Evolutionary conservation across 2,329 filamentous ascomycete genomes (phyloP).

Genomic region (Neofusicoccum kwambonambiense): DNA sequence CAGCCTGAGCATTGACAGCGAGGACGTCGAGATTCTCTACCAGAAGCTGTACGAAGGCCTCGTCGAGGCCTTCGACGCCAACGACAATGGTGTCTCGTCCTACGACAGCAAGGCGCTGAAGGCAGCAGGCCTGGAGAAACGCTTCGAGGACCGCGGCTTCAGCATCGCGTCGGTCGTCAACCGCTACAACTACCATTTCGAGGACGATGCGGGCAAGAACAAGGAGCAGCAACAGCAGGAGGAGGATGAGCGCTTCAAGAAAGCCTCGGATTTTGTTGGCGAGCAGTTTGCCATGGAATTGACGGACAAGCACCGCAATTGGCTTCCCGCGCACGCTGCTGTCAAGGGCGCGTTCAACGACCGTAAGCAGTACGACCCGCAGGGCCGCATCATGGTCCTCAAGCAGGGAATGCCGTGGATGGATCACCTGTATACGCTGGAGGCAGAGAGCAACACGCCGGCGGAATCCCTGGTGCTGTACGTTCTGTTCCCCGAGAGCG

Average conservation of each 20-base stretch:
- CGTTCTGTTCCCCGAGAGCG: constrained; percentile 86
- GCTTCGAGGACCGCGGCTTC: constrained; percentile 80
- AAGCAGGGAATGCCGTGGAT: constrained; percentile 88
- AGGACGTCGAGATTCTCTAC: constrained; percentile 74
- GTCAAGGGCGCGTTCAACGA: constrained; percentile 74
- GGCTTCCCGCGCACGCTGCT: constrained; percentile 82
- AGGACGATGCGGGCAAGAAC: constrained; percentile 43
- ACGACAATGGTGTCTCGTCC: constrained; percentile 89
- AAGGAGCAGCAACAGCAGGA: constrained; percentile 57
- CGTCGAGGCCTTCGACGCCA: constrained; percentile 92
- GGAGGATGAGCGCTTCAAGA: constrained; percentile 78
- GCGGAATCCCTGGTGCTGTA: constrained; percentile 67
- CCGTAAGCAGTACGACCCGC: constrained; percentile 65
- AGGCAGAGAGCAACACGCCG: constrained; percentile 54
- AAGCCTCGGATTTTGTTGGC: constrained; percentile 80
- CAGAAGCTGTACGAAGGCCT: constrained; percentile 90
- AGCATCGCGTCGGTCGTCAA: constrained; percentile 86
- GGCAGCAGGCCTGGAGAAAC: constrained; percentile 73
- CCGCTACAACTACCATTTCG: constrained; percentile 65
- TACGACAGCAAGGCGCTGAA: constrained; percentile 72
- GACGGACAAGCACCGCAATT: constrained; percentile 70
- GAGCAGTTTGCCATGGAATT: constrained; percentile 83
- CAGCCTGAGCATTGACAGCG: constrained; percentile 57
- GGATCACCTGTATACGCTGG: constrained; percentile 88
- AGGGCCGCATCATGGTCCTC: constrained; percentile 80